phyloP scores from a whole-genome alignment of 2,329 filamentous ascomycete species.

The Colletotrichum sojae region DNA sequence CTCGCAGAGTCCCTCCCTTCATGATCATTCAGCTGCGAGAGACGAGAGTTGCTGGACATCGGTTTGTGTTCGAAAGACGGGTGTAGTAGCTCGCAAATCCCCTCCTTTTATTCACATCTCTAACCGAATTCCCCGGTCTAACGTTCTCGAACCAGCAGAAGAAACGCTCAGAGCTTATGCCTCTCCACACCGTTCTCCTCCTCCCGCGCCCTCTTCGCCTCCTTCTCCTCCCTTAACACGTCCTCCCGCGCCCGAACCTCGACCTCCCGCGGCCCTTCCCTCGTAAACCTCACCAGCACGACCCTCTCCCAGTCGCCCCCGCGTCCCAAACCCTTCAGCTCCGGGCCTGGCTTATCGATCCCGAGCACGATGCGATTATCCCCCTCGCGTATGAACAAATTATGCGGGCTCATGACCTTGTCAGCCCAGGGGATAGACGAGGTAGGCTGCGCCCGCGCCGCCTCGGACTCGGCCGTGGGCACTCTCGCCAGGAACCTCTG shows the following conservation, averaged over 20 bases:
- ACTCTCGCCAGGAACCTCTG: slow-evolving; percentile 64
- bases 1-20: accelerated
- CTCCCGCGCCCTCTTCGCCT: slow-evolving; percentile 42
- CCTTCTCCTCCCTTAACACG: slow-evolving; percentile 62
- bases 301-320: slow-evolving; percentile 73
- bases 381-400: slow-evolving; percentile 58
- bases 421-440: slow-evolving; percentile 68
- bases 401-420: slow-evolving; percentile 72
- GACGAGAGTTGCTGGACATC: neutral
- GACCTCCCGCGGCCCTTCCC: slow-evolving; percentile 65
- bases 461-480: slow-evolving; percentile 58
- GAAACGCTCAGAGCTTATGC: slow-evolving; percentile 21
- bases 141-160: neutral
- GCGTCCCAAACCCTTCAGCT: slow-evolving; percentile 62
- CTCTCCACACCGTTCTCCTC: slow-evolving; percentile 30
- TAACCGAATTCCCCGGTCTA: neutral
- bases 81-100: neutral
- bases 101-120: neutral
- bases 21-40: neutral
- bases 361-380: slow-evolving; percentile 67
- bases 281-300: slow-evolving; percentile 68
- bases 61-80: neutral
- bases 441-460: slow-evolving; percentile 56
- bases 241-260: slow-evolving; percentile 67
- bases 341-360: slow-evolving; percentile 70